Percentiles rank a stretch among this genome's conserved stretches.
Evolutionary conservation across 31 red algal species (phyloP).

Genomic region (Porphyra umbilicalis): DNA sequence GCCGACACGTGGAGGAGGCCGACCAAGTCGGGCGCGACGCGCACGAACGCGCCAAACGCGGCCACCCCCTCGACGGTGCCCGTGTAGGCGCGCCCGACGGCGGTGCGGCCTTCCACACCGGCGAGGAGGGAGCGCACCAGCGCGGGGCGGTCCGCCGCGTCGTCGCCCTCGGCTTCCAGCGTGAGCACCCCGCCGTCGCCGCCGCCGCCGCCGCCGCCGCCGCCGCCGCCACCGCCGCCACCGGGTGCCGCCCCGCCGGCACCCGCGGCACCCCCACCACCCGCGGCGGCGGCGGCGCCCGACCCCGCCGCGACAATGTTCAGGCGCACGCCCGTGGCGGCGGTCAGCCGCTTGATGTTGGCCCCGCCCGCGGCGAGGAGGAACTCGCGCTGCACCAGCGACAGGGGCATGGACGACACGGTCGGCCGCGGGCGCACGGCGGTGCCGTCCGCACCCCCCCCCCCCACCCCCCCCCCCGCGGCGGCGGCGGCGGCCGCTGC

Average conservation of each 20-base stretch:
- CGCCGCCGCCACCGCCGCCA: neutral
- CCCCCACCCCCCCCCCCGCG: neutral
- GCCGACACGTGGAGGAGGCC: conserved; percentile 8
- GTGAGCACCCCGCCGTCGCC: neutral
- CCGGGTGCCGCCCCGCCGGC: neutral
- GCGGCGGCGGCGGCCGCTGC: neutral
- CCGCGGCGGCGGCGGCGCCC: neutral
- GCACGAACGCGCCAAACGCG: conserved; percentile 1
- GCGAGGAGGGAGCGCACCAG: conserved; percentile 2
- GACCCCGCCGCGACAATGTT: neutral
- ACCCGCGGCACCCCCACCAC: neutral
- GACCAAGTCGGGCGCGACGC: neutral
- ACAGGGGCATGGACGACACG: neutral
- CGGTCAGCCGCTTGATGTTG: neutral
- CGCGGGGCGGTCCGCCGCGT: neutral
- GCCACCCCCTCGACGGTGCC: neutral
- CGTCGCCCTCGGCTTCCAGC: neutral
- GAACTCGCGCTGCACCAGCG: neutral
- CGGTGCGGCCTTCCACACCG: conserved; percentile 2
- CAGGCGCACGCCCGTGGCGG: neutral
- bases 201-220: neutral
- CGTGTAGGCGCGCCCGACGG: neutral
- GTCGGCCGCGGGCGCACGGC: neutral
- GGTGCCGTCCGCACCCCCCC: neutral
- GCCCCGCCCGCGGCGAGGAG: neutral